Conservation (phyloP, 768 basidiomycete genomes). For the Filobasidium wieringae region DNA sequence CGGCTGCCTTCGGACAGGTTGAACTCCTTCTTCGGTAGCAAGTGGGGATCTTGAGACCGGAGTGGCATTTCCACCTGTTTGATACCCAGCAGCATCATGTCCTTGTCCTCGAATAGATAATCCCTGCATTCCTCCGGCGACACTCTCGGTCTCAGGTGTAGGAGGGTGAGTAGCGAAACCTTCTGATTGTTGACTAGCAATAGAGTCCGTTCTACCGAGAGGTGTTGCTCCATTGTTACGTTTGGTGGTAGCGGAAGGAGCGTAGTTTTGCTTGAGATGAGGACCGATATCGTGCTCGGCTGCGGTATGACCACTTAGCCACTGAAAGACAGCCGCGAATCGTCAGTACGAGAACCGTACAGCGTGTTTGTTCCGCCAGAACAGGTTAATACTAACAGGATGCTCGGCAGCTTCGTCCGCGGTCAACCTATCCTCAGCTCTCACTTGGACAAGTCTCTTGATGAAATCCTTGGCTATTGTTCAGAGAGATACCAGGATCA, state of each 20-base stretch:
- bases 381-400: conserved; percentile 44
- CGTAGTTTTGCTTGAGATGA: not conserved
- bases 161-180: not conserved
- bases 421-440: conserved; percentile 60
- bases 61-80: no score
- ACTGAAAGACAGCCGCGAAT: no score
- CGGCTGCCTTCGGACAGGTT: no score
- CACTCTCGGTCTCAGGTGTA: not conserved
- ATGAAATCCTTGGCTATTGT: conserved; percentile 72
- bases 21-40: no score
- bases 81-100: no score
- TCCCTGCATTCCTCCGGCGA: no score
- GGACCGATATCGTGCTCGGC: not conserved
- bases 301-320: not conserved
- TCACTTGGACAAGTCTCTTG: conserved; percentile 53
- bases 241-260: not conserved
- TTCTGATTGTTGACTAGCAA: not conserved
- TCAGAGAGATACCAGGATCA: not conserved
- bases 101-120: no score
- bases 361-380: not conserved
- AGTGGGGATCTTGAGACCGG: no score
- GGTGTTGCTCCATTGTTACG: not conserved
- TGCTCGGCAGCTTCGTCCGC: conserved; percentile 59
- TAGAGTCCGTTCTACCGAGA: not conserved
- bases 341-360: not conserved